These are phyloP conservation scores for Rehmannia glutinosa DNA, from an alignment of 257 asterid genomes.

Conservation along the genomic window DNA sequence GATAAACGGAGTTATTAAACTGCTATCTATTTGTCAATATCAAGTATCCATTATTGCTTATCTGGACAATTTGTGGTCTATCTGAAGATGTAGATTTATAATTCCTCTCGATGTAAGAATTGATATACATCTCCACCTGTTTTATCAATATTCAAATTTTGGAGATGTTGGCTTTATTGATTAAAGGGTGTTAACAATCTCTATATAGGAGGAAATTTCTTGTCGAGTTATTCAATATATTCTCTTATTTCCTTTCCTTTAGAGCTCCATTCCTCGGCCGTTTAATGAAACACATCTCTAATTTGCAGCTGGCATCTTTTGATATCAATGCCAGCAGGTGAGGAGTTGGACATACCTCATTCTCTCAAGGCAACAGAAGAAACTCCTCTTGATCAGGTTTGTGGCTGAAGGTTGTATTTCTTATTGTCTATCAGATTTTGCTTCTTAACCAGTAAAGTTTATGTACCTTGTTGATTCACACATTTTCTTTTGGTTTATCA, in stretches of 20 bases:
- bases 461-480: background rate
- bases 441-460: background rate
- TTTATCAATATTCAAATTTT: background rate
- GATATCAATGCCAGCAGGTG: constrained; percentile 82
- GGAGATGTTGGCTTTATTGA: background rate
- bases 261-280: constrained; percentile 11
- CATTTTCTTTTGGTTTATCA: background rate
- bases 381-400: constrained; percentile 80
- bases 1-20: background rate
- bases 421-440: background rate
- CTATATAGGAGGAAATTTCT: background rate
- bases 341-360: constrained; percentile 67
- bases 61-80: background rate
- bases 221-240: constrained; percentile 2
- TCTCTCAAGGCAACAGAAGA: constrained; percentile 65
- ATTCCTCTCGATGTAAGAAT: constrained; percentile 8
- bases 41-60: too few species aligned
- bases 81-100: background rate
- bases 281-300: constrained; percentile 22
- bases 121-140: background rate
- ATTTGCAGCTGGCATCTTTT: constrained; percentile 74
- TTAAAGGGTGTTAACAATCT: constrained; percentile 2
- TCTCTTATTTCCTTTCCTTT: background rate
- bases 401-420: constrained; percentile 9
- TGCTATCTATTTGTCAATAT: background rate